Percentiles rank a stretch among this genome's conserved stretches.
These are phyloP conservation scores for Solanum hybrid DNA, from an alignment of 305 asterid genomes.

Conservation along the genomic window DNA sequence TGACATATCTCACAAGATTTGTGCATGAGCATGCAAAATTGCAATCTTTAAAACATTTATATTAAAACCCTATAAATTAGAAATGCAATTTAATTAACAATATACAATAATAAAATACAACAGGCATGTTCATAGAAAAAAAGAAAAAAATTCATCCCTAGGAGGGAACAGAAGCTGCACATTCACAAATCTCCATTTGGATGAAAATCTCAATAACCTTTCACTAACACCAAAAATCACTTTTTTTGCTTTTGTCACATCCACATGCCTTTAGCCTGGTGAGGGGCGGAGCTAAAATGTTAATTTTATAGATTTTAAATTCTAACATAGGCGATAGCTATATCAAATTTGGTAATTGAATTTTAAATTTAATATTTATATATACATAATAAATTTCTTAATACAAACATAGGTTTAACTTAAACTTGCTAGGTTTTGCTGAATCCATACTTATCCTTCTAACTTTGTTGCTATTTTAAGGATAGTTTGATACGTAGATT, in stretches of 20 bases:
- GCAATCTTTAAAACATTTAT: not conserved
- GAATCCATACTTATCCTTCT: not conserved
- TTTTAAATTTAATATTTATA: no score
- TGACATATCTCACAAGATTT: not conserved
- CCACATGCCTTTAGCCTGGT: not conserved
- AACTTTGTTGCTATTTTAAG: not conserved
- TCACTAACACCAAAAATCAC: not conserved
- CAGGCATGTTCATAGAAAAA: not conserved
- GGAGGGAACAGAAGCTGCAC: conserved; percentile 7
- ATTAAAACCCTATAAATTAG: not conserved
- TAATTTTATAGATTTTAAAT: not conserved
- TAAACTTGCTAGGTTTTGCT: not conserved
- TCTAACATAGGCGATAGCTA: not conserved
- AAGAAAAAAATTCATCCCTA: not conserved
- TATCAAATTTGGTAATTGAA: not conserved
- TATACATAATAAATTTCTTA: no score
- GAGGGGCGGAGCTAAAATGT: not conserved
- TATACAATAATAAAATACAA: not conserved
- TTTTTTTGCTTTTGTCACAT: not conserved
- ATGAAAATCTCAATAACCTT: conserved; percentile 1
- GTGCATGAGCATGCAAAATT: not conserved
- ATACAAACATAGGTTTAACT: no score
- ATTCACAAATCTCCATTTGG: conserved; percentile 6
- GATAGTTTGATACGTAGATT: not conserved
- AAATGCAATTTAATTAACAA: not conserved